phyloP scores from a whole-genome alignment of 345 rosid genomes.

The Brassica cretica region DNA sequence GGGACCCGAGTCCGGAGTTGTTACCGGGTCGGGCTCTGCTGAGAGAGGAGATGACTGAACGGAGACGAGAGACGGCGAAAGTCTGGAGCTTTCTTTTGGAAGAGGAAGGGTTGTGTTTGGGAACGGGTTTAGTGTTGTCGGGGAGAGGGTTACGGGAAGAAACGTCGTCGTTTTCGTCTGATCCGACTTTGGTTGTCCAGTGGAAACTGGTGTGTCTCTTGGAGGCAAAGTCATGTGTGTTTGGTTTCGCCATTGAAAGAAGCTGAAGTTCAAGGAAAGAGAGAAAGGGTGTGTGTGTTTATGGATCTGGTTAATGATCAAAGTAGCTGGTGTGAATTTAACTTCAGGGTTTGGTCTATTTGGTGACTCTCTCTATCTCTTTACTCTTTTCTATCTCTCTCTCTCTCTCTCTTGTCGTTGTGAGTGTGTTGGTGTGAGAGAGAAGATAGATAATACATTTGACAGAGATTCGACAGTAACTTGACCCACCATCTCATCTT shows the following conservation, averaged over 20 bases:
- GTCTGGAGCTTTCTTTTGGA: constrained; percentile 68
- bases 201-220: constrained; percentile 71
- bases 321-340: constrained; percentile 34
- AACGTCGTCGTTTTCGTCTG: constrained; percentile 53
- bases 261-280: constrained; percentile 3
- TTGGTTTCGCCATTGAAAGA: constrained; percentile 49
- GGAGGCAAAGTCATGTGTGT: constrained; percentile 59
- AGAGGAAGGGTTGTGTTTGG: constrained; percentile 31
- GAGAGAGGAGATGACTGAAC: constrained; percentile 64
- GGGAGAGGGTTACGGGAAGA: constrained; percentile 27
- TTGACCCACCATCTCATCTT: constrained; percentile 36
- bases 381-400: not conserved
- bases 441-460: constrained; percentile 37
- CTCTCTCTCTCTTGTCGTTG: constrained; percentile 29
- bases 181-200: constrained; percentile 77
- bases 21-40: constrained; percentile 52
- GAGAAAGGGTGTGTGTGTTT: not conserved
- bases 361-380: constrained; percentile 25
- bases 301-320: constrained; percentile 9
- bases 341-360: constrained; percentile 40
- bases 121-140: constrained; percentile 8
- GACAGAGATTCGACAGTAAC: constrained; percentile 35
- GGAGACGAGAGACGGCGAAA: constrained; percentile 74
- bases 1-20: constrained; percentile 47
- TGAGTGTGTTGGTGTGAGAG: constrained; percentile 33